Evolutionary conservation across 2,329 filamentous ascomycete genomes (phyloP), one percentile per base, ranked within the genome.

Genomic region (Beauveria pseudobassiana): DNA sequence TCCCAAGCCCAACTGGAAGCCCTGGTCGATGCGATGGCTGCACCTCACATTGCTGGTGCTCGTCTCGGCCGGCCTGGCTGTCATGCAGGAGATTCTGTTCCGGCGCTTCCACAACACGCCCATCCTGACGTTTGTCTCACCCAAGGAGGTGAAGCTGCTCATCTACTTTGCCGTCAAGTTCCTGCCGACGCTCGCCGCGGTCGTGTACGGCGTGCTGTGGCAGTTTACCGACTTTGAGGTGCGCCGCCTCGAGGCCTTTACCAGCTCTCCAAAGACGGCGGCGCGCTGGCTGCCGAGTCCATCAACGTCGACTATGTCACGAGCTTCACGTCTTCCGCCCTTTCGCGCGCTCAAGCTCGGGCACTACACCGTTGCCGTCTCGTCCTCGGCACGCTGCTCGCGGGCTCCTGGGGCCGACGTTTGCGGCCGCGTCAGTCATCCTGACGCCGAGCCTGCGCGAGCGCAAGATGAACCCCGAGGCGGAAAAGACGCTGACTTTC

Each of bases 271-370:
- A 83, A 79, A 64, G 75, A 79, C 3, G 79, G 78, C 3, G 86
- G 86, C 16, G 84, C 86, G 1, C 73, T 86, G 22, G 86, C 86
- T 0, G 82, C 81, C 45, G 82, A 85, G 69, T 89, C 86, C 0
- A 82, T 91, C 68, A 91, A 90, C 65, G 87, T 89, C 64, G 87
- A 90, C 71, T 91, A 91, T 63, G 80, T 89, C 50, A 90, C 87
- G 5, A 81, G 84, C 66, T 83, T 87, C 74, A 86, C 67, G 84
- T 89, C 67, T 73, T 87, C 45, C 80, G 2, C 88, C 88, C 0
- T 72, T 90, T 5, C 78, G 81, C 51, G 87, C 88, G 1, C 68
- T 90, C 3, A 77, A 77, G 63, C 80, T 83, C 64, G 80, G 79
- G 50, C 88, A 91, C 67, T 88, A 86, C 69, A 87, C 88, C 0